phyloP scores from a whole-genome alignment of 2,329 filamentous ascomycete genomes.

The Zopfia rhizophila region DNA sequence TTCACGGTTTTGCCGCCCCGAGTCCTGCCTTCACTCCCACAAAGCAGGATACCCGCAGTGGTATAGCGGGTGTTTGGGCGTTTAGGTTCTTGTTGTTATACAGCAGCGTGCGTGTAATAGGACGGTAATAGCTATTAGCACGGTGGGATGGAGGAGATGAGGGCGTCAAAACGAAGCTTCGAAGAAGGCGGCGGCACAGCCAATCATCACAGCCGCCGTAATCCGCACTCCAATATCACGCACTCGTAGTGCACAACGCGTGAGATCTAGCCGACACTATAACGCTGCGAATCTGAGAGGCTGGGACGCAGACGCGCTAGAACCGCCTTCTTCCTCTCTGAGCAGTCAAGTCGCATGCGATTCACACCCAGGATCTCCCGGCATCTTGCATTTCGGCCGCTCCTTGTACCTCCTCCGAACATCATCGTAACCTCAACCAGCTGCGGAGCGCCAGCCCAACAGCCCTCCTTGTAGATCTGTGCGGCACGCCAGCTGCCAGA shows the following conservation, averaged over 20 bases:
- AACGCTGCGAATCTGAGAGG: slow-evolving; percentile 8
- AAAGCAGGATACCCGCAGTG: too few relatives aligned
- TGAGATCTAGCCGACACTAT: neutral
- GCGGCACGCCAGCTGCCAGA: slow-evolving; percentile 27
- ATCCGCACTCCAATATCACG: too few relatives aligned
- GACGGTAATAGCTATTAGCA: neutral
- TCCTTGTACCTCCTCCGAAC: slow-evolving; percentile 28
- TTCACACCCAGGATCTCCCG: slow-evolving; percentile 40
- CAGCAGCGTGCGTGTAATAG: too few relatives aligned
- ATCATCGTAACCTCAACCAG: slow-evolving; percentile 33
- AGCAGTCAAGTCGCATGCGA: slow-evolving; percentile 21
- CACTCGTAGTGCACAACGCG: neutral
- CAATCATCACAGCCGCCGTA: slow-evolving; percentile 40
- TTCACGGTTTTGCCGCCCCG: too few relatives aligned
- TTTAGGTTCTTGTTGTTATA: too few relatives aligned
- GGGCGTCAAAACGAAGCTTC: neutral
- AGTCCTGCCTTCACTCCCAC: too few relatives aligned
- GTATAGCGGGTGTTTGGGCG: too few relatives aligned
- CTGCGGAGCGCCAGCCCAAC: slow-evolving; percentile 16
- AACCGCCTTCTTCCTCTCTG: slow-evolving; percentile 25
- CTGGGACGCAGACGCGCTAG: slow-evolving; percentile 32
- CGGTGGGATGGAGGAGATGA: neutral
- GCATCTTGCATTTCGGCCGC: slow-evolving; percentile 35
- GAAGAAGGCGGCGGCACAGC: slow-evolving; percentile 28
- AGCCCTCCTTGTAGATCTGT: slow-evolving; percentile 4